Evolutionary conservation across 164 flowering plant genomes (phyloP), one percentile per base, ranked within the genome.

Genomic region (Tetracentron sinense): DNA sequence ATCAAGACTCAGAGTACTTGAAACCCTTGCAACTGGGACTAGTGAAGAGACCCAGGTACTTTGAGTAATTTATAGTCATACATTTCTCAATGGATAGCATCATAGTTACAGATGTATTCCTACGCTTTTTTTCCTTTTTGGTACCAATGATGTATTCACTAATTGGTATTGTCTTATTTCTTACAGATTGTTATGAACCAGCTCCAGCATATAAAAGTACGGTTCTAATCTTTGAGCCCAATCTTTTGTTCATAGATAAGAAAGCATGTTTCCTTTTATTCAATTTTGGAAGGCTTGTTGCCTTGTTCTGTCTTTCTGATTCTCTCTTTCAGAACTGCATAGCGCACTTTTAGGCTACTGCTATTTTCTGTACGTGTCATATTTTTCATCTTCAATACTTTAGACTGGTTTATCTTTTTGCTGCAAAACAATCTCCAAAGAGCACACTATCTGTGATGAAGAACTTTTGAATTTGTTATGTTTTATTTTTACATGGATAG

Each of bases 41-140:
- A 74, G 71, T 16, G 89, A 83, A 69, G 99, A 95, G 80, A 83
- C 75, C 64, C 82, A 85, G 99, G 99, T 95, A 77, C 38, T 56
- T 38, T 51, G 7, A 30, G 27, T 42, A 17, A 31, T 29, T 29
- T 60, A 7, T 16, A 30, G 27, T 52, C 49, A 52, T 26, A 15
- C 2, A 42, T 30, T n/a, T 38, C 33, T 19, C 20, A 42, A 35
- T 49, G 27, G 7, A 62, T 50, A 23, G 22, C 19, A 5, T 29
- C 56, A 23, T 42, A 25, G 17, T 7, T 42, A 22, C 42, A 38
- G 44, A 10, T 38, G 1, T 2, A 38, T 8, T n/a, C n/a, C n/a
- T n/a, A n/a, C n/a, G n/a, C n/a, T n/a, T n/a, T n/a, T n/a, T n/a
- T n/a, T n/a, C 20, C 30, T 23, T 38, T 57, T n/a, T 44, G n/a